Percentiles rank a stretch among this genome's conserved stretches.
Conservation (phyloP, 345 rosid species). For the Aethionema arabicum region DNA sequence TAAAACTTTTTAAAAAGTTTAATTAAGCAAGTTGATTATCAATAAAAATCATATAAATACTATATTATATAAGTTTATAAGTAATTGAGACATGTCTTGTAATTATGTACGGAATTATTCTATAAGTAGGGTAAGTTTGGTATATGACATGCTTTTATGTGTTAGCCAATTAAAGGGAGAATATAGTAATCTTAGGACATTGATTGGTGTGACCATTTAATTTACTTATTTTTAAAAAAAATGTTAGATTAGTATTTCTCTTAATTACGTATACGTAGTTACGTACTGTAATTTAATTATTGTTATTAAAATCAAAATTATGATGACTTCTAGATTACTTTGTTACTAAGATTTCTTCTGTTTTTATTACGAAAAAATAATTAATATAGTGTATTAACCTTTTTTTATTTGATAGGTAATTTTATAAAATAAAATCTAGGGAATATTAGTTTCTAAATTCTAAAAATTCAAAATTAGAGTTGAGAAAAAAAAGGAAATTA, state of each 20-base stretch:
- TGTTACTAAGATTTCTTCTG: no score
- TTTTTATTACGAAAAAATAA: no score
- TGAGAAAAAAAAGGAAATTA: neutral
- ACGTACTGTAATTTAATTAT: no score
- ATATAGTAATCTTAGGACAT: neutral
- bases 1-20: conserved; percentile 11
- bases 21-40: conserved; percentile 26
- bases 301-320: no score
- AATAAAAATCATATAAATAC: neutral
- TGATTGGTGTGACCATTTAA: no score
- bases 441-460: neutral
- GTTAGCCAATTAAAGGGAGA: conserved; percentile 22
- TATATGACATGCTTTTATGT: conserved; percentile 18
- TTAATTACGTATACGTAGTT: no score
- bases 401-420: no score
- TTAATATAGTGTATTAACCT: no score
- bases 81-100: conserved; percentile 30
- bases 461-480: neutral
- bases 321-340: no score
- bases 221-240: no score
- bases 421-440: no score
- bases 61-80: neutral
- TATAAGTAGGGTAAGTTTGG: conserved; percentile 24
- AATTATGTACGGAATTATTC: conserved; percentile 23
- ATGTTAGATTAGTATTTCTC: no score